Evolutionary conservation across 2,329 filamentous ascomycete species (phyloP).

Genomic region (Beauveria sp.): DNA sequence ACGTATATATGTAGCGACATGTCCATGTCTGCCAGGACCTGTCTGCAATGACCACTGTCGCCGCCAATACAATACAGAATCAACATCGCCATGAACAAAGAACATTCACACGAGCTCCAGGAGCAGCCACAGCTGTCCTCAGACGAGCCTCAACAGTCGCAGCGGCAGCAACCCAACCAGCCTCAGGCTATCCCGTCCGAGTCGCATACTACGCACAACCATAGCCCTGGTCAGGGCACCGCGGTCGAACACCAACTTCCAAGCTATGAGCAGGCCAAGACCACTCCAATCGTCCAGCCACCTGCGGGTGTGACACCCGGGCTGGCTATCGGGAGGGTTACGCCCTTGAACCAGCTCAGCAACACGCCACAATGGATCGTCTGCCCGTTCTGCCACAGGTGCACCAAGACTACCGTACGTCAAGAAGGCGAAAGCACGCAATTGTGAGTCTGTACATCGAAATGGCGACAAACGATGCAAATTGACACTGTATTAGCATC

Average conservation of each 20-base stretch:
- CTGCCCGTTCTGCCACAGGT: conserved; percentile 23
- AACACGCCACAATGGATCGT: conserved; percentile 21
- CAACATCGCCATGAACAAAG: not conserved
- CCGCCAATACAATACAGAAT: too few species aligned
- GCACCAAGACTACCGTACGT: conserved; percentile 17
- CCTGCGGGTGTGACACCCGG: not conserved
- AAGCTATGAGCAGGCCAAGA: not conserved
- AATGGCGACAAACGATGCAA: too few species aligned
- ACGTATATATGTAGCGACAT: not conserved
- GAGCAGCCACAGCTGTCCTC: not conserved
- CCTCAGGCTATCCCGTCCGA: not conserved
- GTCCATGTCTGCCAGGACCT: too few species aligned
- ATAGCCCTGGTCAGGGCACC: not conserved
- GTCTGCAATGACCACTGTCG: too few species aligned
- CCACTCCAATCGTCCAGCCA: not conserved
- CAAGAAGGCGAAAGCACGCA: conserved; percentile 21
- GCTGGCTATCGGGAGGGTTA: not conserved
- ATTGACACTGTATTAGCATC: conserved; percentile 16
- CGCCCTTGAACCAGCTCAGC: conserved; percentile 19
- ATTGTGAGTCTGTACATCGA: conserved; percentile 14
- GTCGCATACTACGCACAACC: not conserved
- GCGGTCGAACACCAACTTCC: not conserved
- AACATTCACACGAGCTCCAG: not conserved
- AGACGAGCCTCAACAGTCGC: not conserved
- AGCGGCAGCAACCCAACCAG: not conserved